These are phyloP conservation scores for Cercis canadensis DNA, from an alignment of 306 rosid species.

Conservation along the genomic window DNA sequence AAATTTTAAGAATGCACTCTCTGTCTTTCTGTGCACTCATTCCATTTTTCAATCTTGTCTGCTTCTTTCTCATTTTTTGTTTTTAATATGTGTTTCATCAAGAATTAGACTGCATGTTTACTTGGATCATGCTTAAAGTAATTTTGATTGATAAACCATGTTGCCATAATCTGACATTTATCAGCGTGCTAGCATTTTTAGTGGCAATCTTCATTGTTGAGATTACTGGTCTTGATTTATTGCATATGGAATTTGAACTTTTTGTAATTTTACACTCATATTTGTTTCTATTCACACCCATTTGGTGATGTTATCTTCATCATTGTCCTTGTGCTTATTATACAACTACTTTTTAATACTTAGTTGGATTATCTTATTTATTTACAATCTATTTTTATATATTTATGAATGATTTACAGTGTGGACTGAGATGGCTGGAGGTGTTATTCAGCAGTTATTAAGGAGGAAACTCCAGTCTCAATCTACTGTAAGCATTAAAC, in stretches of 20 bases:
- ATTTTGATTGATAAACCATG: constrained; percentile 1
- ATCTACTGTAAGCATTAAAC: constrained; percentile 55
- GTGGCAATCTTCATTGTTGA: neutral
- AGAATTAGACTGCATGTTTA: constrained; percentile 3
- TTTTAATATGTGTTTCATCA: too few species aligned
- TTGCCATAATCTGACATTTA: neutral
- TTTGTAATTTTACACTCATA: neutral
- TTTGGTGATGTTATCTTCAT: neutral
- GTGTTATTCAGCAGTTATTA: constrained; percentile 70
- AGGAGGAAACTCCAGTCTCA: constrained; percentile 74
- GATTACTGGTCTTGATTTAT: neutral
- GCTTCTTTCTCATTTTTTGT: neutral
- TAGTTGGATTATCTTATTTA: constrained; percentile 2
- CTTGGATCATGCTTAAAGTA: neutral
- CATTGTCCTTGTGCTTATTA: constrained; percentile 4
- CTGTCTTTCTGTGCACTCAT: neutral
- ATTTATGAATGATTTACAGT: constrained; percentile 41
- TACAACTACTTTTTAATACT: neutral
- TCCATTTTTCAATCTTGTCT: constrained; percentile 7
- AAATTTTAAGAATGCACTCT: neutral
- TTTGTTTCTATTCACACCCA: neutral
- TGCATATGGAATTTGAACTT: constrained; percentile 1
- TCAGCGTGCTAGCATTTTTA: neutral
- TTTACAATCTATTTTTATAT: constrained; percentile 8
- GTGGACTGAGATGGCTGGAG: constrained; percentile 79